Evolutionary conservation across 805 yeast genomes (phyloP).

Genomic region (Metschnikowia chrysomelidarum): DNA sequence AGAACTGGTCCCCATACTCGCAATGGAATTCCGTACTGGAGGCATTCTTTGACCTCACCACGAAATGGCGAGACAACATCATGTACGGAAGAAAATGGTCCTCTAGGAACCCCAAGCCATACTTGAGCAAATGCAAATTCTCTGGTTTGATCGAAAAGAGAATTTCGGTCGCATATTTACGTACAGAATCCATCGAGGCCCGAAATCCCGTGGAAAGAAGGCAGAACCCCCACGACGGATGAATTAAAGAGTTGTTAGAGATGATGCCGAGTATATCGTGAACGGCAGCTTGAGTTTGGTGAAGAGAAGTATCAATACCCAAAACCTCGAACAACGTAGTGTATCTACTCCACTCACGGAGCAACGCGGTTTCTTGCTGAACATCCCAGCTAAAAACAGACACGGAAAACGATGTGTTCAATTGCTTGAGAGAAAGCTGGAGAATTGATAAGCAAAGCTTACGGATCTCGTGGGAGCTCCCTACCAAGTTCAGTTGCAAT

Average conservation of each 20-base stretch:
- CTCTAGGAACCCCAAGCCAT: conserved; percentile 44
- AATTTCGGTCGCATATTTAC: conserved; percentile 57
- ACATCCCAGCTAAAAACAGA: conserved; percentile 46
- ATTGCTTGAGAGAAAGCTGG: conserved; percentile 53
- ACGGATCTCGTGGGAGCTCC: conserved; percentile 60
- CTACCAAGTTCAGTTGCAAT: conserved; percentile 55
- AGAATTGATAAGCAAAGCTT: conserved; percentile 68
- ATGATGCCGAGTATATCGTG: conserved; percentile 58
- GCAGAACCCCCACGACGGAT: conserved; percentile 69
- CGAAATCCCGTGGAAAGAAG: conserved; percentile 73
- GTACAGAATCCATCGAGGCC: conserved; percentile 75
- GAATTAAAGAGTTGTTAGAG: conserved; percentile 48
- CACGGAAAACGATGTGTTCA: conserved; percentile 34
- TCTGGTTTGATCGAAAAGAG: conserved; percentile 50
- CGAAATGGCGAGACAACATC: conserved; percentile 63
- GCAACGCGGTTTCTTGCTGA: conserved; percentile 20
- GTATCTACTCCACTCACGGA: conserved; percentile 67
- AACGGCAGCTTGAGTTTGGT: conserved; percentile 78
- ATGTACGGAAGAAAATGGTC: conserved; percentile 55
- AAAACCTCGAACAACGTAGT: conserved; percentile 75
- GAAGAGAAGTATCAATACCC: conserved; percentile 81
- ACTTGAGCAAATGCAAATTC: conserved; percentile 37
- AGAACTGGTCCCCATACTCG: conserved; percentile 54
- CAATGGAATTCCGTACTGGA: conserved; percentile 40
- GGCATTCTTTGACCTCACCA: conserved; percentile 30